Base-by-base conservation (phyloP, 2,329 filamentous ascomycete species). In the Aspergillus proliferans region DNA sequence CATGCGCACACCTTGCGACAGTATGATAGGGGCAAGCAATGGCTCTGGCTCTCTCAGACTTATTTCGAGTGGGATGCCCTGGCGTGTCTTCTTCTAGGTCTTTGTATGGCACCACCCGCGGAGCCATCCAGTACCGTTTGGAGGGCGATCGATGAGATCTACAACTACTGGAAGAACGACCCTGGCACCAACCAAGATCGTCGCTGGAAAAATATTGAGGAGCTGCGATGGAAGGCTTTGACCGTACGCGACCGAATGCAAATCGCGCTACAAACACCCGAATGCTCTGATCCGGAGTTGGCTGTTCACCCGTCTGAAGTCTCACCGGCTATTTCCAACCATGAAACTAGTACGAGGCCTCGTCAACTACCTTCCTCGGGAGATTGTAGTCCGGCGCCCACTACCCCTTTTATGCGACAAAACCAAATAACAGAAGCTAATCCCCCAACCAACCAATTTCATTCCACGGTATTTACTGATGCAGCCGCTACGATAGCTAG, bases 31-130 rank as follows among this genome's bases (percentile, higher is more conserved):
- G 48, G 52, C 2, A 47, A 42, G 28, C 48, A 48, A 15, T 59
- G 56, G 57, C 36, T 56, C 3, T 61, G 58, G 58, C 42, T 50
- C 10, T 53, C 58, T n/a, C 56, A 58, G 43, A 56, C 43, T 1
- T 51, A 59, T 30, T 19, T 58, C 4, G 56, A 61, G 24, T 58
- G 57, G 56, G 58, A 58, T 30, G 51, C 52, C 2, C 39, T 59
- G 15, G 41, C 40, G 2, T 53, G 52, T 43, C 36, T 61, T 7
- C 46, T 56, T 2, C 43, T 48, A 3, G 28, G 49, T 15, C 28
- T 57, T 4, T 55, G 54, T n/a, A 19, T 52, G 2, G 33, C n/a
- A 1, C 51, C 46, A 3, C 22, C 18, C 4, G 41, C 42, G 3
- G 43, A 44, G 2, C 18, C 4, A 9, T 34, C 36, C 1, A 22